Evolutionary conservation across 768 basidiomycete genomes (phyloP), one percentile per base, ranked within the genome.

Genomic region (Leccinum subgranulosum): DNA sequence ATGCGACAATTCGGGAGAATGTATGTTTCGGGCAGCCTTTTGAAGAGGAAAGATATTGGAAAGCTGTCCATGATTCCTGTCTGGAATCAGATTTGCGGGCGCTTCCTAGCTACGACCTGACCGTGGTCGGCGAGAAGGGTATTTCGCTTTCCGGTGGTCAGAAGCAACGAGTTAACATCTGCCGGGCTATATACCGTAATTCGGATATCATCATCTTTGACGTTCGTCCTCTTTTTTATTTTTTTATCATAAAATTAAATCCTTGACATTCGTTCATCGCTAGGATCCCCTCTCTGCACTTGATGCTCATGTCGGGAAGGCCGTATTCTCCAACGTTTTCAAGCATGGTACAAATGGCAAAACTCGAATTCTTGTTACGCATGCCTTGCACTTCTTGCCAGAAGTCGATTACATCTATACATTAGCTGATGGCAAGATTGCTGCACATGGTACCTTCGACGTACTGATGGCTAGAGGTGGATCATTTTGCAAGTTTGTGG

Each of bases 291-390:
- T 94, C 19, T 46, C 88, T n/a, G 93, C 93, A 23, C 81, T 98
- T 11, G 94, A 98, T 68, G 92, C 93, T 6, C 92, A 94, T 67
- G 92, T 96, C 50, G 94, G 93, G 41, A 90, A 90, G 70, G 81
- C 84, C 3, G 85, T 95, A 14, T 94, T 96, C 76, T 83, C 90
- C 66, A 87, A 94, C 57, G 89, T 93, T 11, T 80, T 96, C 49
- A 78, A 84, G 56, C 82, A 84, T 54, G 81, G 79, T 15, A 75
- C 83, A 14, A 67, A 76, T 5, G 82, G 79, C 46, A 92, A 92
- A 70, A 96, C 94, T 8, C 82, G 92, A 28, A 78, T 98, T 48
- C 84, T 98, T 52, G 93, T 96, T 48, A 98, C 94, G 0, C 93
- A 96, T 66, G 92, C 91, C 1, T 78, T 96, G 9, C 93, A 96